Evolutionary conservation across 1,139 yeast species (phyloP).

Genomic region (Protomyces lactucae-debilis): DNA sequence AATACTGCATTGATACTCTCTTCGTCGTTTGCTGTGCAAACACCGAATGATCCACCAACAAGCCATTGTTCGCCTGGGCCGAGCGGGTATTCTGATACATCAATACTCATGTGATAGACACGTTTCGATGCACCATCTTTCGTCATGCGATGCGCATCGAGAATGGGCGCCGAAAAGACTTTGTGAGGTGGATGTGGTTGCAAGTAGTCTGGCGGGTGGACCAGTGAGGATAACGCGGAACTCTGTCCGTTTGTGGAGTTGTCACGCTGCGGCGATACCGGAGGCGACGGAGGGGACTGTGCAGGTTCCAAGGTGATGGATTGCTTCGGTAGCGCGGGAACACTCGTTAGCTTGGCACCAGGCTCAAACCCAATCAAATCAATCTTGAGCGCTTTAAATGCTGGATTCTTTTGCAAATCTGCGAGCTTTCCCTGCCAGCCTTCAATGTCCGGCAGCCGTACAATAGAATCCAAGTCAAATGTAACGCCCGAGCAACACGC

Average conservation of each 20-base stretch:
- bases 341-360: conserved; percentile 14
- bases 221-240: background rate
- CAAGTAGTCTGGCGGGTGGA: conserved; percentile 32
- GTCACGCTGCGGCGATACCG: conserved; percentile 1
- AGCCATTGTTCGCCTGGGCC: conserved; percentile 35
- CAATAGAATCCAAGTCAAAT: conserved; percentile 14
- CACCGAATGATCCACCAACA: conserved; percentile 37
- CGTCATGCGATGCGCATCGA: conserved; percentile 33
- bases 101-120: conserved; percentile 35
- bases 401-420: background rate
- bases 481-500: conserved; percentile 25
- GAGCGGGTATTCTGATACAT: conserved; percentile 35
- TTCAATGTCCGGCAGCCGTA: background rate
- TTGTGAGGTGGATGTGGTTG: conserved; percentile 34
- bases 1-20: conserved; percentile 33
- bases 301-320: conserved; percentile 5
- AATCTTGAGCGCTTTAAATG: conserved; percentile 3
- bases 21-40: conserved; percentile 34
- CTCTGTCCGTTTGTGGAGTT: background rate
- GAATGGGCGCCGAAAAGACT: conserved; percentile 34
- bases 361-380: conserved; percentile 14
- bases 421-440: background rate
- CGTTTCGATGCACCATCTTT: conserved; percentile 34
- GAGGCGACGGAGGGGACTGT: conserved; percentile 15
- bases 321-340: conserved; percentile 11